Conservation (phyloP, 768 basidiomycete species). For the Tricholoma flavovirens region DNA sequence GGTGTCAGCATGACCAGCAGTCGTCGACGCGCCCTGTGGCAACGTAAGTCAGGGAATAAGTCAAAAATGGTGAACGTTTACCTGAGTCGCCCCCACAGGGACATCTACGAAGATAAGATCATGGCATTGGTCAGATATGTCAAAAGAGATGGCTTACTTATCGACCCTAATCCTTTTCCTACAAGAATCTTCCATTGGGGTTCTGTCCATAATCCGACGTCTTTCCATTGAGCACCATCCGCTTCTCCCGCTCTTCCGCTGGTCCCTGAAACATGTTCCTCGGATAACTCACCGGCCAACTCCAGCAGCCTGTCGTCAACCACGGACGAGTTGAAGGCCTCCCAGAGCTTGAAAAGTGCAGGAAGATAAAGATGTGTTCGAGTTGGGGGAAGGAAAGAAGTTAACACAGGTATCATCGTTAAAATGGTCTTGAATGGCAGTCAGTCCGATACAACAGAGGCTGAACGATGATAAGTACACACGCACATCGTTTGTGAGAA, state of each 20-base stretch:
- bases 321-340: constrained; percentile 67
- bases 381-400: constrained; percentile 70
- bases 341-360: constrained; percentile 69
- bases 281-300: constrained; percentile 60
- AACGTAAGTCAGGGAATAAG: not conserved
- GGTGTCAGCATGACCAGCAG: constrained; percentile 65
- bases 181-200: constrained; percentile 80
- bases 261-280: constrained; percentile 62
- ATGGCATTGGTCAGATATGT: not conserved
- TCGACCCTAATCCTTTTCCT: constrained; percentile 74
- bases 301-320: constrained; percentile 75
- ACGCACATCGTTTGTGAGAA: constrained; percentile 65
- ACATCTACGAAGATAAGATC: constrained; percentile 40
- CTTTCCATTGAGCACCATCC: constrained; percentile 62
- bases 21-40: constrained; percentile 53
- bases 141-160: constrained; percentile 47
- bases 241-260: constrained; percentile 47
- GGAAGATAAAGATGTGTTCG: constrained; percentile 66
- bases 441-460: not conserved
- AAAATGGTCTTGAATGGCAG: constrained; percentile 45
- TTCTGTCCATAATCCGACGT: constrained; percentile 86
- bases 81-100: constrained; percentile 65
- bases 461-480: not conserved
- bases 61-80: constrained; percentile 21
- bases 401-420: constrained; percentile 68